Evolutionary conservation across 176 grass and related monocot genomes (phyloP).

Genomic region (Eremochloa ophiuroides): DNA sequence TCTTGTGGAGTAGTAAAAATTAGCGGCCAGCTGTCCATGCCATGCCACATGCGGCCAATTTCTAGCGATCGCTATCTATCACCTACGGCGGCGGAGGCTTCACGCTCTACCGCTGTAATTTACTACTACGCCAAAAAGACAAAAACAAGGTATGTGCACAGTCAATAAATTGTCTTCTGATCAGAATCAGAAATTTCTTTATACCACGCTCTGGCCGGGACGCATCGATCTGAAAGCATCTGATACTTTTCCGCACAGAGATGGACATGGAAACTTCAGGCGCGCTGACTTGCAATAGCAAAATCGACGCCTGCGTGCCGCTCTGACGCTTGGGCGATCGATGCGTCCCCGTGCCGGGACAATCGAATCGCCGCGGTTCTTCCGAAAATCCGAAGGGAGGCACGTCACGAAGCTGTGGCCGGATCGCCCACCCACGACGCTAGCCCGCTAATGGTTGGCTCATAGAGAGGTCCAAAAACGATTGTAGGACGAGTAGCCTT

Average conservation of each 20-base stretch:
- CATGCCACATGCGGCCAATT: neutral
- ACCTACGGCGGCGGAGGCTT: neutral
- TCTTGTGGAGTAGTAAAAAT: neutral
- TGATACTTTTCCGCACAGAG: neutral
- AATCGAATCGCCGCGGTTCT: conserved; percentile 10
- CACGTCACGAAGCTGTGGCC: neutral
- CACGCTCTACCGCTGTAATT: neutral
- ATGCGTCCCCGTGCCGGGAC: conserved; percentile 1
- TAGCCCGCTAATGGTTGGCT: neutral
- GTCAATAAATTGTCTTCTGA: too few relatives aligned
- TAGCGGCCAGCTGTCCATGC: neutral
- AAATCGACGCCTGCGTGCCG: conserved; percentile 4
- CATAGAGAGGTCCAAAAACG: neutral
- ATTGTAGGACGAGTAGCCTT: neutral
- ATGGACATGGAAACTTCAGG: too few relatives aligned
- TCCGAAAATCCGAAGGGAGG: neutral
- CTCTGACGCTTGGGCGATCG: neutral
- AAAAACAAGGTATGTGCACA: too few relatives aligned
- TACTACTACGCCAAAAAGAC: neutral
- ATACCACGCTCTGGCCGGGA: neutral
- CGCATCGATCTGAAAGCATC: neutral
- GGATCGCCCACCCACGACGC: neutral
- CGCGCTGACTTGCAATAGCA: neutral
- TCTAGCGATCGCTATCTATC: neutral
- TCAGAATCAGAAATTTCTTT: too few relatives aligned